Conservation (phyloP, 257 asterid species). For the Rhazya stricta region DNA sequence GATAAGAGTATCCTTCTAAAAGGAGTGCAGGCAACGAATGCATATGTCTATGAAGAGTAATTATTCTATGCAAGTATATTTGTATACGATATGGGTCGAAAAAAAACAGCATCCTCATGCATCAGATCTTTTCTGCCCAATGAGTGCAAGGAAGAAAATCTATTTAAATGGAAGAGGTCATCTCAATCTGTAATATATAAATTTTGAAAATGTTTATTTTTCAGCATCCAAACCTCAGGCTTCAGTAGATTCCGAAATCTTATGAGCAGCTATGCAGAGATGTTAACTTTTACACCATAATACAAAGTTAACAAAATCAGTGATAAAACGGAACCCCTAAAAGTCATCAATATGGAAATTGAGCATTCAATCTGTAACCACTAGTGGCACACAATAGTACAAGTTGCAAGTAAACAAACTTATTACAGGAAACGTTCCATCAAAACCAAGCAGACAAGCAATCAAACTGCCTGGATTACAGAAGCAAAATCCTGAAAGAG, state of each 20-base stretch:
- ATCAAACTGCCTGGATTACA: constrained; percentile 13
- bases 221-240: not conserved
- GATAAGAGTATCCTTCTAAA: too few relatives aligned
- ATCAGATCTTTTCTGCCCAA: not conserved
- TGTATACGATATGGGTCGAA: too few relatives aligned
- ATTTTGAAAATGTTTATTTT: not conserved
- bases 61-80: too few relatives aligned
- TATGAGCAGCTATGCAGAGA: not conserved
- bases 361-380: not conserved
- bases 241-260: not conserved
- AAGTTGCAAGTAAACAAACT: constrained; percentile 2
- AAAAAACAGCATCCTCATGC: not conserved
- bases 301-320: not conserved
- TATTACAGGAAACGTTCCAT: constrained; percentile 8
- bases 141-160: not conserved
- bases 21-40: too few relatives aligned
- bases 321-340: not conserved
- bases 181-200: not conserved
- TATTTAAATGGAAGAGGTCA: not conserved
- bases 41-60: too few relatives aligned
- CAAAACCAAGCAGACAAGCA: constrained; percentile 11
- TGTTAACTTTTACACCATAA: not conserved
- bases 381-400: not conserved
- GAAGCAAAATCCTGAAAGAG: not conserved
- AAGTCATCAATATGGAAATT: not conserved